phyloP scores from a whole-genome alignment of 2,329 filamentous ascomycete species.

The Fusarium robinianum region DNA sequence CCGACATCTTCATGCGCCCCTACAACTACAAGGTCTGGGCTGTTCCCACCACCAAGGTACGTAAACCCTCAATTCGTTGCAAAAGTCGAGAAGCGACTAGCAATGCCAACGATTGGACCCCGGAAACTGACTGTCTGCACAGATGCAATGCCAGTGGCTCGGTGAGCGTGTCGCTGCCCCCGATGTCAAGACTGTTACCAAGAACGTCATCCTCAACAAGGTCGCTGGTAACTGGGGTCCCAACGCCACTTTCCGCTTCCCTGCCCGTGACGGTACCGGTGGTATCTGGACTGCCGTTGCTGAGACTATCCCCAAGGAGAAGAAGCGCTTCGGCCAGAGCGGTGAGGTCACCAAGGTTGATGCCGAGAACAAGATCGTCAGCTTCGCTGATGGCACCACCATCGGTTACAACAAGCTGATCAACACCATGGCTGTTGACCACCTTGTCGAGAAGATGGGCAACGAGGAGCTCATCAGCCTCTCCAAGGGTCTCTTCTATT shows the following conservation, averaged over 20 bases:
- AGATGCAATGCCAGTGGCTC: slow-evolving; percentile 99
- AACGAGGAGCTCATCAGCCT: slow-evolving; percentile 81
- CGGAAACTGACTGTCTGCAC: slow-evolving; percentile 16
- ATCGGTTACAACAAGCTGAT: slow-evolving; percentile 91
- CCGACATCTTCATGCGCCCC: slow-evolving; percentile 96
- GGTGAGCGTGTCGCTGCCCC: slow-evolving; percentile 98
- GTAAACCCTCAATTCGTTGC: too few species aligned
- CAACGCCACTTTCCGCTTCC: slow-evolving; percentile 98
- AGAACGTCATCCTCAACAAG: slow-evolving; percentile 95
- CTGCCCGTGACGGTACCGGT: slow-evolving; percentile 90
- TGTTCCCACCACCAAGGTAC: slow-evolving; percentile 94
- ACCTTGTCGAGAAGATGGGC: slow-evolving; percentile 83
- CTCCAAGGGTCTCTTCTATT: slow-evolving; percentile 94
- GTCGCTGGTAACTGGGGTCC: slow-evolving; percentile 97
- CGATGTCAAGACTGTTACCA: slow-evolving; percentile 89
- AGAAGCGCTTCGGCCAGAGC: slow-evolving; percentile 85
- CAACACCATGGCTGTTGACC: slow-evolving; percentile 95
- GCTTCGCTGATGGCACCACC: slow-evolving; percentile 80
- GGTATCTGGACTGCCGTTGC: slow-evolving; percentile 99
- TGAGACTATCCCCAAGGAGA: slow-evolving; percentile 88
- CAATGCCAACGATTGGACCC: too few species aligned
- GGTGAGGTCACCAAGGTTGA: slow-evolving; percentile 86
- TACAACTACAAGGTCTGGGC: slow-evolving; percentile 99
- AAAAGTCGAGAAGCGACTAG: too few species aligned
- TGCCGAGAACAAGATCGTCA: slow-evolving; percentile 80